Evolutionary conservation across 257 asterid species (phyloP), one percentile per base, ranked within the genome.

Genomic region (Ophiorrhiza pumila): DNA sequence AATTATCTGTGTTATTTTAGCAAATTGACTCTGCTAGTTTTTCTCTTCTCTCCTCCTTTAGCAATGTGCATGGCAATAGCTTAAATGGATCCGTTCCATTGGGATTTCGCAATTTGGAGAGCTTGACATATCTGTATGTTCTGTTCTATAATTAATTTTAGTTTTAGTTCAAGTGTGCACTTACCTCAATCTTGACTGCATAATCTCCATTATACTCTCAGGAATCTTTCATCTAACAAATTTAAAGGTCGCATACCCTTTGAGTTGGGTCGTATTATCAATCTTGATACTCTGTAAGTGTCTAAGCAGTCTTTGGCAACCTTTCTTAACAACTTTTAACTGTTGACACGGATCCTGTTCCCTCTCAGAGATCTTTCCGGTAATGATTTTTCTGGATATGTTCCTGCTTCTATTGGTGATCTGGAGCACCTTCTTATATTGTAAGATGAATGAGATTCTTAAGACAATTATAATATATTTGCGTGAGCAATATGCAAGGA

Each of bases 341-440:
- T 69, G 32, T 45, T 83, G 63, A 84, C 55, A 20, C 0, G 6
- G n/a, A 3, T 17, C 9, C 45, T 67, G 49, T 52, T 69, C 53
- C 27, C 34, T 55, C 43, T 22, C 29, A 95, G 99, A 87, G 99
- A 95, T 84, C 96, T 95, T 59, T 89, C 99, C 4, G 83, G 91
- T 77, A 95, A 92, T 68, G 82, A 81, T 20, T 90, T 95, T 74
- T 79, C 96, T 27, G 99, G 98, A 67, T 71, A 81, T 15, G 71
- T 95, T 79, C 99, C 99, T 31, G 86, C 91, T 71, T 90, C 98
- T 10, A 87, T 90, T 32, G 99, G 99, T 65, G 96, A 90, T 80
- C 81, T 95, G 78, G 99, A 95, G 87, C 99, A 95, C 80, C 97
- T 95, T 69, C 96, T 95, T 74, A 92, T 86, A 42, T 79, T 95